A percentile compares a stretch with the other conserved stretches of the same genome.
These are phyloP conservation scores for Ambispora gerdemannii DNA, from an alignment of 192 early-diverging fungal genomes.

Conservation along the genomic window DNA sequence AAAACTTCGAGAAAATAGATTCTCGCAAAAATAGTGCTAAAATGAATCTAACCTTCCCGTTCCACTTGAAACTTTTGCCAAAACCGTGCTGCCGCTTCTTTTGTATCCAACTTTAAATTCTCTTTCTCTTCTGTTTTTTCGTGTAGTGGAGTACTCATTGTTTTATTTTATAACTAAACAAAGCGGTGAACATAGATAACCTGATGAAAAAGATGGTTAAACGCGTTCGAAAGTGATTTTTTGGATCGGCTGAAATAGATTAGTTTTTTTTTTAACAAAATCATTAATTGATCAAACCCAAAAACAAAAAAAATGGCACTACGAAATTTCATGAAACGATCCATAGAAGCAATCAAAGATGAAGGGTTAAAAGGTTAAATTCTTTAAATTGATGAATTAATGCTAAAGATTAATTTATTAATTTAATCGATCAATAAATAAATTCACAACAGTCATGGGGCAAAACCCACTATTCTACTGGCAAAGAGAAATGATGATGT, in stretches of 20 bases:
- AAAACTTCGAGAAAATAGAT: no score
- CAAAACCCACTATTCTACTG: constrained; percentile 40
- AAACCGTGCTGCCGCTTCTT: constrained; percentile 23
- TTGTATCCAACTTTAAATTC: no score
- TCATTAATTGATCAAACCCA: no score
- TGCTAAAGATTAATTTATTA: neutral
- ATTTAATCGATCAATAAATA: constrained; percentile 1
- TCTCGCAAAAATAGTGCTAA: neutral
- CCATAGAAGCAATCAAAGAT: constrained; percentile 17
- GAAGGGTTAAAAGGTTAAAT: constrained; percentile 8
- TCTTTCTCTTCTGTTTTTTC: no score
- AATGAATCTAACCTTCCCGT: neutral
- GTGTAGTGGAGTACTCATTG: no score
- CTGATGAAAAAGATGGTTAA: no score
- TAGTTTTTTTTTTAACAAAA: no score
- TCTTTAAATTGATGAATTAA: neutral
- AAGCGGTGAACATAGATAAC: no score
- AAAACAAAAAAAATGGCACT: neutral
- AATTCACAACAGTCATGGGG: neutral
- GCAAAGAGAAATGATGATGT: constrained; percentile 70
- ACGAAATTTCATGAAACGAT: constrained; percentile 5
- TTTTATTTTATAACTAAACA: no score
- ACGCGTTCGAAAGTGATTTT: no score
- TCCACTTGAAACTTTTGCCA: constrained; percentile 31
- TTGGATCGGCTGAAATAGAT: no score